Base-by-base conservation (phyloP, 2,329 filamentous ascomycete species). In the Colletotrichum incanum region DNA sequence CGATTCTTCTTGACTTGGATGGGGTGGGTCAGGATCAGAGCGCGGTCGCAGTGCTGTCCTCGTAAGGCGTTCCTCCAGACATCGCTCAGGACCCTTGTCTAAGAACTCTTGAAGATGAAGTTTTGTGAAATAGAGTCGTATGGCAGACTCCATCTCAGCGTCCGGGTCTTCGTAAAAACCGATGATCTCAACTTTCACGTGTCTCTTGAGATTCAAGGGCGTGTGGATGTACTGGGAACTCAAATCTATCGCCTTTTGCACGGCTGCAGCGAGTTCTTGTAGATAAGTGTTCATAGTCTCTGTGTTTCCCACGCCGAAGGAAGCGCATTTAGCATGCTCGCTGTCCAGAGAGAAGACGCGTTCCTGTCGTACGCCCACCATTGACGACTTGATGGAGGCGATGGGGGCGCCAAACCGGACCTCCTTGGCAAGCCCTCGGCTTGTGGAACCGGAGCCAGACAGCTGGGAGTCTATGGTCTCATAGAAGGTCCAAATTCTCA, bases 401-500 rank as follows among this genome's bases (percentile, higher is more conserved):
- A 92, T 80, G 0, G 90, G 89, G 0, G 89, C 89, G 9, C 87
- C 88, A 70, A 91, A 90, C 75, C 88, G 88, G 3, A 90, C 83
- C 65, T 87, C 86, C 5, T 81, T 79, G 1, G 78, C 77, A 4
- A 81, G 77, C 0, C 79, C 76, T 50, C 79, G 78, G 12, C 60
- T 80, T 76, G 8, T 81, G 5, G 78, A 76, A 1, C 81, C 82
- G 2, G 81, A 76, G 0, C 86, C 86, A 0, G 87, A 87, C 5
- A 91, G 81, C 0, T 86, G 84, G 0, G 89, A 91, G 77, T 91
- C 90, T 9, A 89, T 85, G 0, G 89, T 92, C 75, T 92, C 90
- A 71, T 91, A 89, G 50, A 91, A 88, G 0, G 89, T 90, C 89
- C 90, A 92, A 16, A 92, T 83, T 8, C 86, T 86, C 62, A 91